Base-by-base conservation (phyloP, 306 rosid species). In the Cajanus cajan region DNA sequence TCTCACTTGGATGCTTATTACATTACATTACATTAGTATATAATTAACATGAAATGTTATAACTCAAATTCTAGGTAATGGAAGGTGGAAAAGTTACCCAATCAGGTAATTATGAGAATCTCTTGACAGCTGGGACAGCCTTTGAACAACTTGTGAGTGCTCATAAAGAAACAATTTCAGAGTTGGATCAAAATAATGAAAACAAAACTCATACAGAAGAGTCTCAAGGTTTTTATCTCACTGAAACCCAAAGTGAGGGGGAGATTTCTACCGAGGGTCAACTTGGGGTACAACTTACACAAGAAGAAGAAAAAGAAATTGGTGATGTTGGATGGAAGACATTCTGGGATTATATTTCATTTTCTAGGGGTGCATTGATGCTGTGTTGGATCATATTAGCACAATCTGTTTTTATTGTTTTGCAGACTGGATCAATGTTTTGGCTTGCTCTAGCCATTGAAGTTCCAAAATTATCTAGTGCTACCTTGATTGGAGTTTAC, bases 131-230 rank as follows among this genome's bases (percentile, higher is more conserved):
- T 28, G 98, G 92, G 79, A 90, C 89, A 24, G 79, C 97, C 71
- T 94, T 94, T 68, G 86, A 92, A 73, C 87, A 86, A 62, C 98
- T 94, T 47, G 97, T 94, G 70, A 88, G 82, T 54, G 98, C 96
- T 50, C 96, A 94, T 43, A 90, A 57, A 68, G 96, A 92, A 71
- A 68, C 84, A 18, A 78, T 89, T 47, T 39, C 78, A 19, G 82
- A 77, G 41, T 70, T 81, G 25, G 87, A 78, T 45, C 78, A 82
- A 10, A 81, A 28, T 13, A 5, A 66, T 72, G 81, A 79, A 80
- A 79, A 73, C 65, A 76, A 16, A 77, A 33, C 59, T 59, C 62
- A 8, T 18, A 62, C 70, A 41, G 86, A 85, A 61, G 80, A 84
- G 58, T 28, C 68, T 73, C 45, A 67, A 28, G 81, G 66, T 6